Conservation (phyloP, 2,329 filamentous ascomycete species). For the Colletotrichum caudatum region DNA sequence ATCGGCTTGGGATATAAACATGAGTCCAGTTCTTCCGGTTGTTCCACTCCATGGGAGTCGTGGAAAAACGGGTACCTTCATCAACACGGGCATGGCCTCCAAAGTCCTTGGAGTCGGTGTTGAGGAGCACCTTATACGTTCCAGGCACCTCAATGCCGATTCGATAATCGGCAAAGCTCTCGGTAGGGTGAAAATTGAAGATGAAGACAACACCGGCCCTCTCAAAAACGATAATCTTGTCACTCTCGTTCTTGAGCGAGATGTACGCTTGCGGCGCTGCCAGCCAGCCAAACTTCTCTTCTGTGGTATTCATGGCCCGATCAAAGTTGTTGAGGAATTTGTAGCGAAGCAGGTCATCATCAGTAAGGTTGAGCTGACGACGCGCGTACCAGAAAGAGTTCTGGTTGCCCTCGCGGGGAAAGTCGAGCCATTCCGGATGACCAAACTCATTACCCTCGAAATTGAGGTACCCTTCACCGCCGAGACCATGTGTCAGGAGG, state of each 20-base stretch:
- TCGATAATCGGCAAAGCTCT: conserved; percentile 92
- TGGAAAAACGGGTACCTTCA: conserved; percentile 89
- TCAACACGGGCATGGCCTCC: conserved; percentile 85
- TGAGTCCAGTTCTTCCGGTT: conserved; percentile 90
- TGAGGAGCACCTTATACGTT: conserved; percentile 88
- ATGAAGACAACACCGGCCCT: conserved; percentile 89
- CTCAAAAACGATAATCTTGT: conserved; percentile 97
- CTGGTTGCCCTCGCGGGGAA: conserved; percentile 90
- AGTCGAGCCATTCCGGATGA: conserved; percentile 98
- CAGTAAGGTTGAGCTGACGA: conserved; percentile 91
- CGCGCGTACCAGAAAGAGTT: conserved; percentile 97
- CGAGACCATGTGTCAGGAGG: conserved; percentile 88
- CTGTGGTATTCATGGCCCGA: conserved; percentile 86
- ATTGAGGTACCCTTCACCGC: conserved; percentile 97
- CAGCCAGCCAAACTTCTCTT: conserved; percentile 93
- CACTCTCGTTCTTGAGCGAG: conserved; percentile 90
- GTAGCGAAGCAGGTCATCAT: conserved; percentile 88
- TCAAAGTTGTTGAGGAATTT: conserved; percentile 95
- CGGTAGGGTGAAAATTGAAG: conserved; percentile 92
- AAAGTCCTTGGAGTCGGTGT: conserved; percentile 80
- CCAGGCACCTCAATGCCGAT: conserved; percentile 88
- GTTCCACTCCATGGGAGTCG: conserved; percentile 92
- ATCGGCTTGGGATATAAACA: conserved; percentile 87
- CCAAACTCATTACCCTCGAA: conserved; percentile 99
- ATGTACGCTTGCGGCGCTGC: conserved; percentile 88